phyloP scores from a whole-genome alignment of 176 grass and related monocot species.

The Eragrostis curvula region DNA sequence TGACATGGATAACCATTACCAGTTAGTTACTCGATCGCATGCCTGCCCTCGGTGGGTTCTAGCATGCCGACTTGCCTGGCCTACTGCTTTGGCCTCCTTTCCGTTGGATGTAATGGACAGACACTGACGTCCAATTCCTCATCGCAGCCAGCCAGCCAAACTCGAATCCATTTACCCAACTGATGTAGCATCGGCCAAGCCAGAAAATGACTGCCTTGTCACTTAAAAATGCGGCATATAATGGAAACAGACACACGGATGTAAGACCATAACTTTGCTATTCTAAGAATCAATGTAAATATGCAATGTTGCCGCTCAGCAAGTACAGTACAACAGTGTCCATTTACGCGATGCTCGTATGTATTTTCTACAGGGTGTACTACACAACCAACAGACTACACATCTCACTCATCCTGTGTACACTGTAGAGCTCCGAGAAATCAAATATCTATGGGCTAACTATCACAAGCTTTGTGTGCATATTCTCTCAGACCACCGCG shows the following conservation, averaged over 20 bases:
- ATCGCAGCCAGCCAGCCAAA: not conserved
- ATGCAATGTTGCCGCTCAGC: not conserved
- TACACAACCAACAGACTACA: constrained; percentile 1
- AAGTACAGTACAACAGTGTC: not conserved
- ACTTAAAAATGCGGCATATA: no score
- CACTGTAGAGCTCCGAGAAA: not conserved
- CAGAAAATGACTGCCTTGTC: no score
- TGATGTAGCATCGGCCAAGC: no score
- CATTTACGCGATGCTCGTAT: not conserved
- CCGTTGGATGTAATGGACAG: not conserved
- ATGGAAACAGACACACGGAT: not conserved
- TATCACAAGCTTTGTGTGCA: not conserved
- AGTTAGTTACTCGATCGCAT: not conserved
- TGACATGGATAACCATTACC: not conserved
- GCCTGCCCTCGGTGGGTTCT: not conserved
- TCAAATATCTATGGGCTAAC: not conserved
- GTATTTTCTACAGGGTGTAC: not conserved
- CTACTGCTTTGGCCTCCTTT: not conserved
- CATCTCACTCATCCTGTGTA: not conserved
- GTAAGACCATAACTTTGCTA: not conserved
- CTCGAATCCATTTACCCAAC: no score
- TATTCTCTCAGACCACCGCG: not conserved
- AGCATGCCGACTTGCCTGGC: not conserved
- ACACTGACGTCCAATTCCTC: not conserved
- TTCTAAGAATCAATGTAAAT: not conserved